Evolutionary conservation across 2,329 filamentous ascomycete species (phyloP).

Genomic region (Xylaria sp.): DNA sequence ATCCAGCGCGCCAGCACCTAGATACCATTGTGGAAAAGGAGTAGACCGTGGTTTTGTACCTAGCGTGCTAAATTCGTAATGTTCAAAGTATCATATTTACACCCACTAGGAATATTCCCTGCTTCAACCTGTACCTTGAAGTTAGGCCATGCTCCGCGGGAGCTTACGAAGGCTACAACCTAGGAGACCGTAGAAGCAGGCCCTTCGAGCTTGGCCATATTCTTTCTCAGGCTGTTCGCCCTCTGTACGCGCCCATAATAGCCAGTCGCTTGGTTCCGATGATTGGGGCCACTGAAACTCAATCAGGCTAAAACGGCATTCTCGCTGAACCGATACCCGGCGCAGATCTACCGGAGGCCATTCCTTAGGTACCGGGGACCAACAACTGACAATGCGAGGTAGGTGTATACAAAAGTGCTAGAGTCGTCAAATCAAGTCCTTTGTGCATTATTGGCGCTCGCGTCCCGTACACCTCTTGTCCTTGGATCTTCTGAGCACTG

Average conservation of each 20-base stretch:
- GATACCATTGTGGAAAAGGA: neutral
- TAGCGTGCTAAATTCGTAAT: neutral
- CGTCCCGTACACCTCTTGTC: conserved; percentile 13
- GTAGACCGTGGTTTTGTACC: neutral
- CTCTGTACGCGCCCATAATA: conserved; percentile 15
- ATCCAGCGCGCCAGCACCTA: neutral
- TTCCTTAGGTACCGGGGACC: conserved; percentile 20
- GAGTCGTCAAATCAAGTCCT: conserved; percentile 17
- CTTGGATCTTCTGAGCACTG: conserved; percentile 19
- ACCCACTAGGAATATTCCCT: neutral
- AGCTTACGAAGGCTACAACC: neutral
- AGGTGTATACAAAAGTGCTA: conserved; percentile 5
- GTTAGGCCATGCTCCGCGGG: conserved; percentile 13
- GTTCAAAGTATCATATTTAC: neutral
- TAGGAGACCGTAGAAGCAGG: neutral
- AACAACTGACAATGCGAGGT: conserved; percentile 22
- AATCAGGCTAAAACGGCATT: conserved; percentile 45
- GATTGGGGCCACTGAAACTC: conserved; percentile 29
- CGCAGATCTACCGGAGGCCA: conserved; percentile 39
- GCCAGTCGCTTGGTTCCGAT: conserved; percentile 34
- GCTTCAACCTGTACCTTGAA: neutral
- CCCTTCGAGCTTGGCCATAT: conserved; percentile 1
- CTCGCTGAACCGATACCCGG: conserved; percentile 37
- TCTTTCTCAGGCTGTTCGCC: conserved; percentile 3
- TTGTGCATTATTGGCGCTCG: conserved; percentile 27